Conservation (phyloP, 1,284 basidiomycete species). For the Microbotryomycetes sp. region DNA sequence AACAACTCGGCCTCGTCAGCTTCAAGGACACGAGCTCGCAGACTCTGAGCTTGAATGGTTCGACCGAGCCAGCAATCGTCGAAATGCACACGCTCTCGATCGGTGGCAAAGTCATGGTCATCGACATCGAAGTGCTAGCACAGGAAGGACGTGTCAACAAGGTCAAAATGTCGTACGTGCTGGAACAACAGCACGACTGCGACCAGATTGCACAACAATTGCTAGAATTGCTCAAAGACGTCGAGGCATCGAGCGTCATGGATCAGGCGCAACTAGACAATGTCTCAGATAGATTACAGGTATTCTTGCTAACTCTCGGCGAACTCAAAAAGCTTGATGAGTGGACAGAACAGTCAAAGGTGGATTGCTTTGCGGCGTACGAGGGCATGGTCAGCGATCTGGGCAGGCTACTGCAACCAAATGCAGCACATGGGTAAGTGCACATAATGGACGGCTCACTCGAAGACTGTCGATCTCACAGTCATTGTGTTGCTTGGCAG, state of each 20-base stretch:
- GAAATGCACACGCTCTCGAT: slow-evolving; percentile 15
- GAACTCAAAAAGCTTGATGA: slow-evolving; percentile 19
- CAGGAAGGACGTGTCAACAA: background rate
- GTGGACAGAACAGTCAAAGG: slow-evolving; percentile 12
- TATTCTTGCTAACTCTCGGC: background rate
- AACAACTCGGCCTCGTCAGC: background rate
- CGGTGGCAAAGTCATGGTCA: slow-evolving; percentile 30
- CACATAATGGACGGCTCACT: background rate
- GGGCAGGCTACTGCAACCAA: background rate
- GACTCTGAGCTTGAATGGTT: no score
- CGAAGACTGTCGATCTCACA: background rate
- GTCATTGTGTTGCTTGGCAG: no score
- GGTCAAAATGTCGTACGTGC: slow-evolving; percentile 25
- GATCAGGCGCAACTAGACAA: background rate
- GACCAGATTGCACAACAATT: background rate
- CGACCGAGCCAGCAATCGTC: background rate
- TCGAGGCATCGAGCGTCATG: no score
- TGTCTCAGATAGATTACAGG: background rate
- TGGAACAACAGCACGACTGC: background rate
- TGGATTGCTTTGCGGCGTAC: slow-evolving; percentile 7
- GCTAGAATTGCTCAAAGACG: background rate
- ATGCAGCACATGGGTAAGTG: background rate
- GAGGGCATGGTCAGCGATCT: background rate
- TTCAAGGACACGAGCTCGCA: no score
- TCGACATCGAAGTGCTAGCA: slow-evolving; percentile 18